Percentiles rank a stretch among this genome's conserved stretches.
Conservation (phyloP, 2,329 filamentous ascomycete genomes). For the Penicillium fuscoglaucum region DNA sequence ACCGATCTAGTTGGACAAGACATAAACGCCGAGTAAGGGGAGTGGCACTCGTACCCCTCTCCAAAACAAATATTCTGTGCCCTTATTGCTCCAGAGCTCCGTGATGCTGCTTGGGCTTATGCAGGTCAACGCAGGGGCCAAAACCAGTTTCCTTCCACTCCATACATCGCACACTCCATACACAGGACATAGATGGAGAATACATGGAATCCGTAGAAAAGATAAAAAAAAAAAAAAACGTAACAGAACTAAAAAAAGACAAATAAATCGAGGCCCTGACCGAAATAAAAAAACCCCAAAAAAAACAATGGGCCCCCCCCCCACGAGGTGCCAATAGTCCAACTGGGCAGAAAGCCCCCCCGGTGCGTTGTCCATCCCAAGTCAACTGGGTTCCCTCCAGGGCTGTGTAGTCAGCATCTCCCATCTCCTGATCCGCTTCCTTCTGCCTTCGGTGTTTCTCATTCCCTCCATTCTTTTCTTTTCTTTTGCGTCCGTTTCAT, state of each 20-base stretch:
- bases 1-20: slow-evolving; percentile 10
- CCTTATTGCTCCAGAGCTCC: slow-evolving; percentile 8
- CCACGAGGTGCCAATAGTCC: slow-evolving; percentile 22
- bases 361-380: slow-evolving; percentile 4
- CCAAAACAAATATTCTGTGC: not conserved
- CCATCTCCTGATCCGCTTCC: slow-evolving; percentile 28
- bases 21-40: slow-evolving; percentile 20
- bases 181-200: not conserved
- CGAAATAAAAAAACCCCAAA: not conserved
- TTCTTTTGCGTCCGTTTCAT: slow-evolving; percentile 49
- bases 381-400: not conserved
- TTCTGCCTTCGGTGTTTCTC: slow-evolving; percentile 25
- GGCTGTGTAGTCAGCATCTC: slow-evolving; percentile 25
- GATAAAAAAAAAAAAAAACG: not conserved
- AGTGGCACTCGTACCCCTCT: slow-evolving; percentile 11
- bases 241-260: not conserved
- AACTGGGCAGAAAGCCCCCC: not conserved
- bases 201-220: not conserved
- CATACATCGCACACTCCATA: slow-evolving; percentile 1
- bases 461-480: slow-evolving; percentile 34
- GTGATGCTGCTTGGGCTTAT: slow-evolving; percentile 17
- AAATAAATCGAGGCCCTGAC: slow-evolving; percentile 1
- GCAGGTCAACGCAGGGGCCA: slow-evolving; percentile 28
- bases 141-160: slow-evolving; percentile 9
- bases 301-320: slow-evolving; percentile 11